Conservation (phyloP, 108 stramenopile genomes). For the Fragilaria crotonensis region DNA sequence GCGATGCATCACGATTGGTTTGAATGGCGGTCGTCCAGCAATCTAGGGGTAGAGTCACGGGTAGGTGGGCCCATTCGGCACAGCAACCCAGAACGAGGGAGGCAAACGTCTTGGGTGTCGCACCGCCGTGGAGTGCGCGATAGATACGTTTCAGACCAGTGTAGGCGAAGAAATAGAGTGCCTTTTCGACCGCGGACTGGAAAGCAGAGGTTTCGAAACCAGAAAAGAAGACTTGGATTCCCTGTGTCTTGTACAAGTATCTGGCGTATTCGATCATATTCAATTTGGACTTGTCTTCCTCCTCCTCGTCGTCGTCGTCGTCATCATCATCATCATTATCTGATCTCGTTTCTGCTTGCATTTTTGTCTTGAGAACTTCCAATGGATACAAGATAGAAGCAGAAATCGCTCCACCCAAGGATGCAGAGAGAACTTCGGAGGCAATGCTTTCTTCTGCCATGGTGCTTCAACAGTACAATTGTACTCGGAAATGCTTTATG, state of each 20-base stretch:
- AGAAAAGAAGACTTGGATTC: constrained; percentile 44
- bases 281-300: constrained; percentile 1
- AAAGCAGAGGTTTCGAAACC: constrained; percentile 58
- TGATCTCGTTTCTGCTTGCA: constrained; percentile 53
- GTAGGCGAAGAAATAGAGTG: constrained; percentile 88
- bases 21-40: constrained; percentile 70
- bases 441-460: constrained; percentile 19
- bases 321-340: too few species aligned
- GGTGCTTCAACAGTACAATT: too few species aligned
- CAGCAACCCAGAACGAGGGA: constrained; percentile 40
- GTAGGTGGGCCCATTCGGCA: constrained; percentile 84
- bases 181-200: constrained; percentile 82
- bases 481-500: too few species aligned
- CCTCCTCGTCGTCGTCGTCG: background rate
- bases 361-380: constrained; percentile 78
- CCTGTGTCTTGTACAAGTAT: constrained; percentile 51
- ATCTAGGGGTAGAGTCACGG: constrained; percentile 85
- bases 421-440: constrained; percentile 57
- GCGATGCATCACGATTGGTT: constrained; percentile 33
- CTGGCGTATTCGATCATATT: constrained; percentile 49
- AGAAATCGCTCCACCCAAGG: constrained; percentile 63
- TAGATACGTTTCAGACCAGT: constrained; percentile 57
- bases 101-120: constrained; percentile 2
- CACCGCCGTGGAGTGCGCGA: constrained; percentile 1
- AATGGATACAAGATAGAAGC: constrained; percentile 68